Percentiles rank a stretch among this genome's conserved stretches.
These are phyloP conservation scores for Aquilaria sinensis DNA, from an alignment of 345 rosid species.

Conservation along the genomic window DNA sequence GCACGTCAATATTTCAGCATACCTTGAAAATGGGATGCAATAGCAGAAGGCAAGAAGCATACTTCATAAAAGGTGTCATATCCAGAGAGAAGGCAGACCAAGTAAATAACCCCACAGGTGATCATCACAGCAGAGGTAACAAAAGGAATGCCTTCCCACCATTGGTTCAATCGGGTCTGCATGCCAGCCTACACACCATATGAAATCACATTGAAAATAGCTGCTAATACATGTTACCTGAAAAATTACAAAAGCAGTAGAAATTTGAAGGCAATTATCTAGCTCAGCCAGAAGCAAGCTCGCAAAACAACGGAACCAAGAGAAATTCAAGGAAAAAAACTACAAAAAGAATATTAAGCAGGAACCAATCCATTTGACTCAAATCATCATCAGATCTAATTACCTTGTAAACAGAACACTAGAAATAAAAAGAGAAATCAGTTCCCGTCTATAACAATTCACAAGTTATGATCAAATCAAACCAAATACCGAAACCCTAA, in stretches of 20 bases:
- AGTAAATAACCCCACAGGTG: constrained; percentile 62
- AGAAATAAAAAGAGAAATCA: background rate
- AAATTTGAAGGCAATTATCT: background rate
- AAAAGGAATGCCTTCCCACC: constrained; percentile 94
- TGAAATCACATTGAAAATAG: background rate
- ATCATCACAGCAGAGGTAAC: constrained; percentile 70
- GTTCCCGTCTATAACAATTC: background rate
- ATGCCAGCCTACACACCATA: constrained; percentile 60
- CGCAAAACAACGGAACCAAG: background rate
- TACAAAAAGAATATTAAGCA: background rate
- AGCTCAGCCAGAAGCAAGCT: background rate
- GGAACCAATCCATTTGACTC: background rate
- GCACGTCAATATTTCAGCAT: background rate
- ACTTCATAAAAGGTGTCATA: constrained; percentile 81
- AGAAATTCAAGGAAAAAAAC: background rate
- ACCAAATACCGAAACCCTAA: constrained; percentile 10
- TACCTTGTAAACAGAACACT: background rate
- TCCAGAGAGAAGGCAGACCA: constrained; percentile 73
- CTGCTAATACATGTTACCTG: background rate
- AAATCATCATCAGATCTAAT: background rate
- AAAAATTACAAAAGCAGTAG: background rate
- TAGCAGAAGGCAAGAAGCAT: constrained; percentile 83
- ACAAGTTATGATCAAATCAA: background rate
- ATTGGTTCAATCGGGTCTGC: constrained; percentile 63
- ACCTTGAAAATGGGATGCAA: constrained; percentile 79